Base-by-base conservation (phyloP, 345 rosid genomes). In the Bretschneidera sinensis region DNA sequence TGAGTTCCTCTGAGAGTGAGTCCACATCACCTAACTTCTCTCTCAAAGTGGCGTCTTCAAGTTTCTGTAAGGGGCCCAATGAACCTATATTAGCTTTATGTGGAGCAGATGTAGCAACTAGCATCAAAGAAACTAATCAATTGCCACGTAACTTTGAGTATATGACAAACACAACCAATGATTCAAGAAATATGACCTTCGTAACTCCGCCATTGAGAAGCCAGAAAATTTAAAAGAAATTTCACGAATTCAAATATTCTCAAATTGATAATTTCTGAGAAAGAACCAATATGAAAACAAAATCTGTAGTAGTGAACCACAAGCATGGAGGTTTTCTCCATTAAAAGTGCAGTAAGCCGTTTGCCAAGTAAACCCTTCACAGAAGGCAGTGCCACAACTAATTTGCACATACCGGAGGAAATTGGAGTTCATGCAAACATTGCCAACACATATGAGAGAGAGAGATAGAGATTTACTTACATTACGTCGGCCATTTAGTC, bases 401-500 rank as follows among this genome's bases (percentile, higher is more conserved):
- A 39, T 39, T 39, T 39, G 45, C 45, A 39, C 4, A 39, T 39
- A 13, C 11, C 4, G 45, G 6, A 9, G 35, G 45, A 39, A 39
- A 39, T 5, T 11, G 1, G 10, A 39, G 16, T 5, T 14, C 45
- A 39, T 39, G 45, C 16, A 39, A 39, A 3, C 45, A 39, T 39
- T 1, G 8, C 11, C 7, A 6, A 13, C n/a, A n/a, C n/a, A n/a
- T n/a, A n/a, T n/a, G n/a, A n/a, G n/a, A n/a, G 17, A 59, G 5
- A 22, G 43, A 58, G 53, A 25, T 22, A 60, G 62, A 64, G 54
- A 50, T 43, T 49, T 9, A 65, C 87, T 78, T 75, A 94, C 97
- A 67, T 88, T 94, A 64, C 90, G 78, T 64, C 84, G 82, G 75
- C 97, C 97, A 70, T 78, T 76, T 33, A 90, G 60, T 83, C 77